phyloP scores from a whole-genome alignment of 495 filamentous ascomycete species.

The Neurospora sp. region DNA sequence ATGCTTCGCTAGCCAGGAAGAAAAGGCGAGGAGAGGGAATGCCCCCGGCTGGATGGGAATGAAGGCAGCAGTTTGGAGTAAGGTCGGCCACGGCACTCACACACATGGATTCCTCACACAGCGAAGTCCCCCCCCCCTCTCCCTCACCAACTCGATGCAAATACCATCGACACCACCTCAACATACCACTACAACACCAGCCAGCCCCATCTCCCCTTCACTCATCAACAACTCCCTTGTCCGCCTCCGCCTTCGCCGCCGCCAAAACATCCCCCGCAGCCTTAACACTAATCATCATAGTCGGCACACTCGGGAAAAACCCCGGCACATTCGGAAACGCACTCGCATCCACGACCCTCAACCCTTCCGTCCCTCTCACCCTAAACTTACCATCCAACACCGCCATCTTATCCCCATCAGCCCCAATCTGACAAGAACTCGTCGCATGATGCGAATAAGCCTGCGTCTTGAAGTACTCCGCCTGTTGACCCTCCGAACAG shows the following conservation, averaged over 20 bases:
- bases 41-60: too few species aligned
- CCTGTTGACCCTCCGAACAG: constrained; percentile 31
- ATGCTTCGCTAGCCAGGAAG: too few species aligned
- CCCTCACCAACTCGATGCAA: too few species aligned
- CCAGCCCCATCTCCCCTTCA: neutral
- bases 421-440: constrained; percentile 36
- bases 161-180: too few species aligned
- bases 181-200: neutral
- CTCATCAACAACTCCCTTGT: neutral
- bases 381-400: constrained; percentile 44
- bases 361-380: constrained; percentile 36
- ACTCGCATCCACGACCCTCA: constrained; percentile 48
- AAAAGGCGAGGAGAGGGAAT: too few species aligned
- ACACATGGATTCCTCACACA: too few species aligned
- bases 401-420: constrained; percentile 36
- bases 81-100: too few species aligned
- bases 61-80: too few species aligned
- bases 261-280: constrained; percentile 50
- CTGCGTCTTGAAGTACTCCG: constrained; percentile 35
- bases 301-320: constrained; percentile 48
- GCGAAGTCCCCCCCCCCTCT: too few species aligned
- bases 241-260: constrained; percentile 34
- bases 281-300: constrained; percentile 56
- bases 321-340: constrained; percentile 45
- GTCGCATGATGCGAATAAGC: constrained; percentile 44